Base-by-base conservation (phyloP, 805 yeast species). In the Kazachstania africana region DNA sequence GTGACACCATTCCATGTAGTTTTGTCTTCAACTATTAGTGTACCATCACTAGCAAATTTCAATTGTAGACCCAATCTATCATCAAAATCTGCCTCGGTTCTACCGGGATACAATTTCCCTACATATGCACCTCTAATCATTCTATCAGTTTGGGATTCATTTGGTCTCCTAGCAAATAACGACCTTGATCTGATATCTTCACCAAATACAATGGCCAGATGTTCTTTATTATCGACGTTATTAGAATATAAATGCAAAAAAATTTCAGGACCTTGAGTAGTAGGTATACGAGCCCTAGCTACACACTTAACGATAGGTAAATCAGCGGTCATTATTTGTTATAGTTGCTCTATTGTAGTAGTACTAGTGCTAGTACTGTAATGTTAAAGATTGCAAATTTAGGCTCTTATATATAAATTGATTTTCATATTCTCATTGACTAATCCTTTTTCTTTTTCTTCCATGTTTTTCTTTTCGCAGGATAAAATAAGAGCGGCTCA, bases 61-160 rank as follows among this genome's bases (percentile, higher is more conserved):
- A 68, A 38, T 32, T 55, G 49, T 34, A 64, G 47, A 4, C 50
- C 63, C 55, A 19, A 55, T 44, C 39, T 50, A 14, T 58, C 71
- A 50, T 79, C 91, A 6, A 35, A 41, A 48, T 81, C 91, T 0
- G 93, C 93, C 3, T 60, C 48, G 19, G 56, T 55, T 42, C 98
- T 68, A 3, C 97, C 97, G 4, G 98, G 97, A 43, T 72, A 75
- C 32, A 91, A 62, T 47, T 74, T 75, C 5, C 99, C 99, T 20
- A 82, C 73, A 45, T 91, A 91, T 0, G 98, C 98, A 17, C 99
- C 99, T 43, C 98, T 69, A n/a, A 94, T 85, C 96, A 91, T 91
- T 43, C 98, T 60, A 53, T 84, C 96, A 45, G 73, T 78, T 56
- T 85, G 96, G 0, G 94, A 65, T 40, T 91, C 98, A 27, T 72